Evolutionary conservation across 1,284 basidiomycete species (phyloP).

Genomic region (Pyrrhoderma noxium): DNA sequence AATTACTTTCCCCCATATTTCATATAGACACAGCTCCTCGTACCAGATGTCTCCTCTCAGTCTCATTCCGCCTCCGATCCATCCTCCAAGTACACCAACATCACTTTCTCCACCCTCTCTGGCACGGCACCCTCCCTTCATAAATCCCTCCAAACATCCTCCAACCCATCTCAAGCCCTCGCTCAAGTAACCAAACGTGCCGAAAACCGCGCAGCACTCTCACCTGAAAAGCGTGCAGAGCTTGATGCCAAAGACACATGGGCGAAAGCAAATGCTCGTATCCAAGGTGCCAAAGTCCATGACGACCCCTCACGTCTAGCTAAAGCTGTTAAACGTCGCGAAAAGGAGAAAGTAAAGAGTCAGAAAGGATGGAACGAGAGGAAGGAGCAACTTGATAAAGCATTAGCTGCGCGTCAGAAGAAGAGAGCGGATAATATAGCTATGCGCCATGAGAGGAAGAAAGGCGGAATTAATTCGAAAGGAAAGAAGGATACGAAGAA

Average conservation of each 20-base stretch:
- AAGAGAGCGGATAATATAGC: slow-evolving; percentile 88
- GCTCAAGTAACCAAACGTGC: slow-evolving; percentile 70
- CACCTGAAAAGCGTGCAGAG: slow-evolving; percentile 73
- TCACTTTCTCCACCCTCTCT: slow-evolving; percentile 66
- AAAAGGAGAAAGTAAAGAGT: slow-evolving; percentile 79
- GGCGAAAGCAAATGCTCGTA: slow-evolving; percentile 78
- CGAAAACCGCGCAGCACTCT: slow-evolving; percentile 62
- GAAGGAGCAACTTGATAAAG: slow-evolving; percentile 65
- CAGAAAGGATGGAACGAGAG: slow-evolving; percentile 83
- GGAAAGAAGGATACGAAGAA: slow-evolving; percentile 54
- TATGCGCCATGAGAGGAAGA: slow-evolving; percentile 67
- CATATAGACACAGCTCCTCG: slow-evolving; percentile 64
- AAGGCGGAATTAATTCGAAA: slow-evolving; percentile 54
- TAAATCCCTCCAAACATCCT: slow-evolving; percentile 58
- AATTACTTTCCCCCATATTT: too few relatives aligned
- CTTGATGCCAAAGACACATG: slow-evolving; percentile 77
- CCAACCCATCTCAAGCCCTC: slow-evolving; percentile 81
- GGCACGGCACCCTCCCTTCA: slow-evolving; percentile 36
- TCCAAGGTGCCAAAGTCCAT: slow-evolving; percentile 81
- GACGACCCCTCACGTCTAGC: slow-evolving; percentile 79
- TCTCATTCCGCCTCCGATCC: slow-evolving; percentile 29
- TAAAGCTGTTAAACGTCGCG: slow-evolving; percentile 85
- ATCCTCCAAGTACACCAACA: slow-evolving; percentile 43
- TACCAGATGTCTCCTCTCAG: slow-evolving; percentile 39
- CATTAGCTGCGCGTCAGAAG: slow-evolving; percentile 78